Base-by-base conservation (phyloP, 73 alveolate genomes). In the Symbiodinium pilosum region DNA sequence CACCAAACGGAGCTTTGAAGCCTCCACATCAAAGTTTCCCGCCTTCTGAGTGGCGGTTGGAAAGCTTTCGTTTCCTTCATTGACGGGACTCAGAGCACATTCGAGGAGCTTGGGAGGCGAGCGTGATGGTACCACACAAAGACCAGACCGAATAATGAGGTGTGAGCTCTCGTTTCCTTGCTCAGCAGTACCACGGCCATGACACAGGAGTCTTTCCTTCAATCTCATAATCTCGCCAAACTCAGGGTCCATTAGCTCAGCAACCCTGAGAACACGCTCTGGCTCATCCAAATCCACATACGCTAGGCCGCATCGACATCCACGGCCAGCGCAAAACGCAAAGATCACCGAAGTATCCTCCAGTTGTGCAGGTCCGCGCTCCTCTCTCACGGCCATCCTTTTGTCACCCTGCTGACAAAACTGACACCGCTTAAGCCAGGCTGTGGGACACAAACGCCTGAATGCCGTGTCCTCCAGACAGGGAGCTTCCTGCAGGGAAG, bases 171-270 rank as follows among this genome's bases (percentile, higher is more conserved):
- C 36, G 36, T 16, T 30, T 6, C 36, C 36, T 7, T 26, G 7
- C 32, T 56, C 75, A 7, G 7, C 36, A 56, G 75, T 6, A 11
- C 75, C 75, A 26, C 75, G 36, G 32, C 36, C 28, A 18, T n/a
- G 34, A 38, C 81, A 64, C 32, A 64, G 81, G 30, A 64, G 30
- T 9, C 81, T 32, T 38, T 64, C 81, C 38, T 64, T 64, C 81
- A 64, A 38, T 28, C 81, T 64, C 2, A 8, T 3, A 38, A 64
- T n/a, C 34, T 64, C 81, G 16, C 39, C 14, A n/a, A 91, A 91
- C 30, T 91, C 88, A 32, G 97, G 97, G 44, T 91, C 97, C 97
- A 71, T 43, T 41, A 91, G 77, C 24, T 91, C 97, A n/a, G 97
- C 73, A 83, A 69, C 89, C n/a, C 54, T 34, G 8, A 91, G 77